Evolutionary conservation across 139 green algal species (phyloP).

Genomic region (Chlorella sp.): DNA sequence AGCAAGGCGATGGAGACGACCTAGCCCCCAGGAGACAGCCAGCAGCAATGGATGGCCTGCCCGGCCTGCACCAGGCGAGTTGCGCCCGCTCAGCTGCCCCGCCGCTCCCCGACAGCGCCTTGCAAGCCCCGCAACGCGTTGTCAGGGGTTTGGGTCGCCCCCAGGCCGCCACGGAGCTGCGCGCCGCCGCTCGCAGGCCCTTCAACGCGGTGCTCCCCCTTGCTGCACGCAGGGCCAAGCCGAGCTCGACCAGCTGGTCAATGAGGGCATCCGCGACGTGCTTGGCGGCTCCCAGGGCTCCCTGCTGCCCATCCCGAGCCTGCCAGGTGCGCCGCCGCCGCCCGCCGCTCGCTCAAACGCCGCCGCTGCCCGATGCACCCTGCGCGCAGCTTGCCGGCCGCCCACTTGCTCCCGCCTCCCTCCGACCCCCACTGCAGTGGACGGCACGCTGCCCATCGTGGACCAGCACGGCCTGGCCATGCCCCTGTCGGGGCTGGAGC

Average conservation of each 20-base stretch:
- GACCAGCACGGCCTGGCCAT: slow-evolving; percentile 2
- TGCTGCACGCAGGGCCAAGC: neutral
- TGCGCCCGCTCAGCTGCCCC: neutral
- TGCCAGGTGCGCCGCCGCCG: slow-evolving; percentile 12
- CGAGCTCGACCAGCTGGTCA: slow-evolving; percentile 10
- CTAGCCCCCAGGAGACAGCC: neutral
- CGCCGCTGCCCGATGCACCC: neutral
- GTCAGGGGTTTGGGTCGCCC: too few species aligned
- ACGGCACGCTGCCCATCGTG: slow-evolving; percentile 17
- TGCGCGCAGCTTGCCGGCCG: neutral
- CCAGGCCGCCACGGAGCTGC: too few species aligned
- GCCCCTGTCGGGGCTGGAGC: slow-evolving; percentile 11
- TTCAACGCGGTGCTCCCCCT: too few species aligned
- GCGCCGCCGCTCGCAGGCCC: too few species aligned
- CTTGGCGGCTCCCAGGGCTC: slow-evolving; percentile 30
- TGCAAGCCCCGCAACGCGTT: too few species aligned
- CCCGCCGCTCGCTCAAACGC: neutral
- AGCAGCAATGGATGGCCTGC: neutral
- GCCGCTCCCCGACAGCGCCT: neutral
- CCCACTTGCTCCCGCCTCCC: neutral
- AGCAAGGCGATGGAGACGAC: too few species aligned
- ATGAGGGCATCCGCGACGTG: slow-evolving; percentile 26
- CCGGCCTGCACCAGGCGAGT: neutral
- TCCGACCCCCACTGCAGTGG: neutral
- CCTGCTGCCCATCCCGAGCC: slow-evolving; percentile 18